phyloP scores from a whole-genome alignment of 1,139 yeast species.

The Geotrichum reessii region DNA sequence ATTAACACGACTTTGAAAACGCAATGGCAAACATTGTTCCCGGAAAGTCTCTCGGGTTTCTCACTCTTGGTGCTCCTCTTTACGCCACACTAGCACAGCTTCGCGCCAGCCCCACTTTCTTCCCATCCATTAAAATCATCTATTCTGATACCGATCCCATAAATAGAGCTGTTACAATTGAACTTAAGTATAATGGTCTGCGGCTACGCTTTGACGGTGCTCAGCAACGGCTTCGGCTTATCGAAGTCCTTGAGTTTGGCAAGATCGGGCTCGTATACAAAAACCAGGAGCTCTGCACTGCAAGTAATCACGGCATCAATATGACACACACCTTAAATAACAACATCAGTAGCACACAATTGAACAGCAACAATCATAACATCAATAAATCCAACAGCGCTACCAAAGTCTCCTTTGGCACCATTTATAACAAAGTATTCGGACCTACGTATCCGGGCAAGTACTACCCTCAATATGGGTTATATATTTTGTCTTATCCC shows the following conservation, averaged over 20 bases:
- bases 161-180: slow-evolving; percentile 23
- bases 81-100: slow-evolving; percentile 23
- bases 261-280: slow-evolving; percentile 26
- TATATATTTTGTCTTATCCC: slow-evolving; percentile 32
- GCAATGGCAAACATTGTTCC: slow-evolving; percentile 16
- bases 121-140: slow-evolving; percentile 27
- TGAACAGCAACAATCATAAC: not conserved
- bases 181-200: slow-evolving; percentile 28
- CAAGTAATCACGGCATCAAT: slow-evolving; percentile 32
- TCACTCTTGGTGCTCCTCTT: slow-evolving; percentile 28
- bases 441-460: slow-evolving; percentile 36
- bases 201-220: slow-evolving; percentile 30
- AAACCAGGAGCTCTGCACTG: not conserved
- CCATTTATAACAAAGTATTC: slow-evolving; percentile 30
- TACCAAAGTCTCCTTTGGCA: not conserved
- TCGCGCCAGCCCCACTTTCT: slow-evolving; percentile 25
- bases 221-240: slow-evolving; percentile 27
- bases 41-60: slow-evolving; percentile 16
- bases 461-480: slow-evolving; percentile 8
- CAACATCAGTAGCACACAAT: not conserved
- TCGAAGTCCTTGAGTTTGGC: slow-evolving; percentile 30
- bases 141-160: slow-evolving; percentile 24
- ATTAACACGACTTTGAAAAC: not conserved
- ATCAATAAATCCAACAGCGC: not conserved
- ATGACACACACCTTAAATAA: slow-evolving; percentile 13